Base-by-base conservation (phyloP, 768 basidiomycete genomes). In the Pleurotus tuoliensis region DNA sequence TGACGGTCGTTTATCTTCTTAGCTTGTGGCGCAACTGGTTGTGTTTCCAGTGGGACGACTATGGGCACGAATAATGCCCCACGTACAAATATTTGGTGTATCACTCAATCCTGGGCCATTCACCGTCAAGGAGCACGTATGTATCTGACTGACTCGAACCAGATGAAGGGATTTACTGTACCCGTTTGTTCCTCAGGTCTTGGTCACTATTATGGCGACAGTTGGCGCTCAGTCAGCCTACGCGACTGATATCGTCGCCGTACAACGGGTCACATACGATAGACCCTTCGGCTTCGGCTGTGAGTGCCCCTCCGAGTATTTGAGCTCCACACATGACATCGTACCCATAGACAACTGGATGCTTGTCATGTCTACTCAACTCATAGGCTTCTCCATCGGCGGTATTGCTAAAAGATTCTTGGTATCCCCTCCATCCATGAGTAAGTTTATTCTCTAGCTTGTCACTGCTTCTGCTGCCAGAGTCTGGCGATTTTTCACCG, bases 41-140 rank as follows among this genome's bases (percentile, higher is more conserved):
- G 80, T 81, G 4, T 86, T 90, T 62, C 90, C 90, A 0, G 58
- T 88, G 4, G 88, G 88, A 22, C 79, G 85, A 20, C 68, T 75
- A 1, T 88, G 86, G 80, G 87, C 87, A n/a, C 69, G 82, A 51
- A 62, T 83, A 5, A 62, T 84, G 30, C 88, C 88, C 1, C 63
- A 70, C 20, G 71, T 77, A 57, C 73, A 66, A 25, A 66, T 90
- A 2, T 81, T 85, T 37, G 86, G 87, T n/a, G 40, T 83, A 16
- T 70, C 80, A 13, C 66, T 89, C 46, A 90, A 90, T 67, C 87
- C 87, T 15, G 90, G 90, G 3, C 86, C 83, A 1, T 91, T 89
- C 65, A 81, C 79, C 20, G 87, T 91, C 66, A 90, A 92, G 71
- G 90, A 77, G 66, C 77, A 77, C 67, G 76, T 76, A 56, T 60